Evolutionary conservation across 2,329 filamentous ascomycete species (phyloP), one percentile per base, ranked within the genome.

Genomic region (Colletotrichum gigasporum): DNA sequence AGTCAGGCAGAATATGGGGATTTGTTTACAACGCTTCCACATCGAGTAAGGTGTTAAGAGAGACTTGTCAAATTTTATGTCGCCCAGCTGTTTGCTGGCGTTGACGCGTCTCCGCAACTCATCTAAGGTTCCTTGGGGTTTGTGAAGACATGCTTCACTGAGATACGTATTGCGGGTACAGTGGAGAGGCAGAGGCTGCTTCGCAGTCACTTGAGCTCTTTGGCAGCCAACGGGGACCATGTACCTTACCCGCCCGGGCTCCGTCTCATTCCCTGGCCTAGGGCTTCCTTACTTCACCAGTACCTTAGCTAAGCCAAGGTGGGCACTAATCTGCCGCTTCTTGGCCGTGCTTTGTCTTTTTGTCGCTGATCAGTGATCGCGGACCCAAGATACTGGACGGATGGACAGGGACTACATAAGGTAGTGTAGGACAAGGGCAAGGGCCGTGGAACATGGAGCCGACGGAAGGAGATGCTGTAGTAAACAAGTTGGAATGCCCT

Each of bases 141-240:
- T 26, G 16, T 28, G 9, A 8, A 18, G 16, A 20, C 24, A 35
- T 26, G 32, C 24, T 51, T 54, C 37, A 9, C 12, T 39, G 57
- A 41, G 22, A 55, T 55, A 61, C 50, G 50, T 55, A 39, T 34
- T 61, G 41, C 39, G 50, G 57, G 50, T 30, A 54, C 14, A 22
- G 28, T 16, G 20, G 30, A 6, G 41, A 12, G 26, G 6, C 35
- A 16, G 35, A 16, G n/a, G n/a, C n/a, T n/a, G n/a, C n/a, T n/a
- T n/a, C n/a, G n/a, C n/a, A n/a, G n/a, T n/a, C n/a, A n/a, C n/a
- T n/a, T n/a, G n/a, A n/a, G n/a, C n/a, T n/a, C n/a, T n/a, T n/a
- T n/a, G n/a, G n/a, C n/a, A n/a, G n/a, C n/a, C n/a, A n/a, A n/a
- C n/a, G n/a, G 30, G 7, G 30, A 34, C 30, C 30, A 34, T 34